Conservation (phyloP, 352 stramenopile genomes). For the Globisporangium emineosum region DNA sequence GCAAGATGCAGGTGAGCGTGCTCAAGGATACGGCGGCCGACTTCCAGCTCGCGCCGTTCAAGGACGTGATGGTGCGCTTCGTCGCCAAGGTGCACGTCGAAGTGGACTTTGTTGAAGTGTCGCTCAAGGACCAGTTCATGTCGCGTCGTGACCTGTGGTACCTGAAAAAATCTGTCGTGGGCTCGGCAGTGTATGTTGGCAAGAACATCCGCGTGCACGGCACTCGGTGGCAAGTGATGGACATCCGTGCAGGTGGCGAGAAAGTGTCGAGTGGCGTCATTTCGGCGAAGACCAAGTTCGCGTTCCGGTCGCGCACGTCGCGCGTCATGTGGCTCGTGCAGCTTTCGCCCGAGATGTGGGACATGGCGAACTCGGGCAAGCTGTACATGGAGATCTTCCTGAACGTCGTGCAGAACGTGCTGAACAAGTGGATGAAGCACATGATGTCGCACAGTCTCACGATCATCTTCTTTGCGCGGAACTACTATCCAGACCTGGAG, state of each 20-base stretch:
- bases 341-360: conserved; percentile 94
- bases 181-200: conserved; percentile 68
- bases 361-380: conserved; percentile 86
- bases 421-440: conserved; percentile 90
- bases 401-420: conserved; percentile 67
- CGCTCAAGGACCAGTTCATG: conserved; percentile 91
- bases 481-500: conserved; percentile 84
- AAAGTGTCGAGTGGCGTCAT: conserved; percentile 92
- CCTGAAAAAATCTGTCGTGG: conserved; percentile 64
- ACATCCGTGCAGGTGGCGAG: conserved; percentile 83
- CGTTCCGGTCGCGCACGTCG: conserved; percentile 92
- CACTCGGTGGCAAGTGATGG: conserved; percentile 84
- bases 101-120: conserved; percentile 89
- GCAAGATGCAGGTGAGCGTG: conserved; percentile 79
- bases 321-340: conserved; percentile 98
- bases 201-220: conserved; percentile 77
- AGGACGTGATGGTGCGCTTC: conserved; percentile 82
- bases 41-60: conserved; percentile 73
- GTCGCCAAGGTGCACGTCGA: conserved; percentile 71
- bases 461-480: conserved; percentile 91
- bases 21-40: conserved; percentile 75
- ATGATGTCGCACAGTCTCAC: conserved; percentile 91
- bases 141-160: conserved; percentile 91
- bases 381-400: conserved; percentile 92
- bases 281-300: conserved; percentile 95